Percentiles rank a stretch among this genome's conserved stretches.
Conservation (phyloP, 768 basidiomycete genomes). For the Mycena alexandri region DNA sequence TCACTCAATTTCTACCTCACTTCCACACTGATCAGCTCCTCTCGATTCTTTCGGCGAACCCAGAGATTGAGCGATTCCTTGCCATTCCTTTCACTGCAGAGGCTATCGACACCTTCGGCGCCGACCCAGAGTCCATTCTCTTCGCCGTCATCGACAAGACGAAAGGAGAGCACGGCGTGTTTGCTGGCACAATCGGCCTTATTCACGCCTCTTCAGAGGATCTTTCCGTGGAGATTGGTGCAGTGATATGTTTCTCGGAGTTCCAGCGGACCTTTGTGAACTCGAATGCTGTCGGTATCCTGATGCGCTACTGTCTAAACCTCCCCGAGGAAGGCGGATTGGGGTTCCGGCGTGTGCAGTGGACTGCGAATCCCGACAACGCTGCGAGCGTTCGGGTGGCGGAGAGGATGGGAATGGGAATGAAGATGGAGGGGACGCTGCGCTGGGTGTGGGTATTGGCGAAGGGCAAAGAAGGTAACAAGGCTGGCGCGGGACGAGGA, state of each 20-base stretch:
- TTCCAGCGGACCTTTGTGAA: constrained; percentile 59
- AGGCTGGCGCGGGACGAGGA: constrained; percentile 39
- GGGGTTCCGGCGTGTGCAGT: constrained; percentile 62
- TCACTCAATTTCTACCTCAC: constrained; percentile 55
- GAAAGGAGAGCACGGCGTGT: constrained; percentile 33
- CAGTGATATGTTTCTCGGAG: constrained; percentile 52
- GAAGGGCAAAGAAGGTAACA: constrained; percentile 45
- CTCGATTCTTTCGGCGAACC: constrained; percentile 38
- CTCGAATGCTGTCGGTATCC: constrained; percentile 49
- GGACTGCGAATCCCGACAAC: constrained; percentile 57
- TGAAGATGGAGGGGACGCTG: constrained; percentile 55
- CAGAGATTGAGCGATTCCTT: constrained; percentile 48
- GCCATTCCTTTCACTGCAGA: constrained; percentile 42
- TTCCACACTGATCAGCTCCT: constrained; percentile 49
- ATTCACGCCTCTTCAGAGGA: constrained; percentile 45
- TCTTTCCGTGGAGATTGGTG: constrained; percentile 53
- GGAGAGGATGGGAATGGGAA: constrained; percentile 62
- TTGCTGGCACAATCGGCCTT: constrained; percentile 59
- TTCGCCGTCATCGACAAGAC: constrained; percentile 53
- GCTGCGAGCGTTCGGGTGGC: constrained; percentile 53
- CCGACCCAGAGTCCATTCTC: constrained; percentile 40
- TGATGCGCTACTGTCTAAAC: constrained; percentile 50
- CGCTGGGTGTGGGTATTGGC: constrained; percentile 57
- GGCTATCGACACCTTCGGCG: constrained; percentile 36
- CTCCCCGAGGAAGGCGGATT: constrained; percentile 51